phyloP scores from a whole-genome alignment of 495 filamentous ascomycete genomes.

The Pyrenula massariospora region DNA sequence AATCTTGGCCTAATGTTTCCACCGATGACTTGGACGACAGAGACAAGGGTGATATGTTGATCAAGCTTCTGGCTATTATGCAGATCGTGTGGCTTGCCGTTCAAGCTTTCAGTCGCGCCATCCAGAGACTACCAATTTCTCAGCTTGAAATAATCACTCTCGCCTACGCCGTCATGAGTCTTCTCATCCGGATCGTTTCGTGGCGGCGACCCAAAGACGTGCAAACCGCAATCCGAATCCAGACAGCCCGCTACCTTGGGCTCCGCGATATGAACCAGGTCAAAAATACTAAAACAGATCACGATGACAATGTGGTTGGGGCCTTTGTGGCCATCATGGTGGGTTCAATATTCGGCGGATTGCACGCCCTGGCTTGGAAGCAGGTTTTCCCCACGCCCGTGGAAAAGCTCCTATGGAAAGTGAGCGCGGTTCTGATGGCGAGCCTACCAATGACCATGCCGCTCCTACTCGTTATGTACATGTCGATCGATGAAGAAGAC shows the following conservation, averaged over 20 bases:
- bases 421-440: neutral
- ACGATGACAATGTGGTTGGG: neutral
- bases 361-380: conserved; percentile 12
- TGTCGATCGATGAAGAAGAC: neutral
- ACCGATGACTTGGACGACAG: no score
- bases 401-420: conserved; percentile 6
- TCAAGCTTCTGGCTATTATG: conserved; percentile 18
- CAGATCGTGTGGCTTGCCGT: conserved; percentile 18
- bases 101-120: conserved; percentile 12
- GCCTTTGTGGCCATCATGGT: neutral
- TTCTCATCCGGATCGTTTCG: conserved; percentile 5
- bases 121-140: conserved; percentile 7
- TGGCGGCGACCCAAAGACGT: conserved; percentile 6
- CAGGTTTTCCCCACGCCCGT: conserved; percentile 4
- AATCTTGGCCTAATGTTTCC: no score
- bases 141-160: conserved; percentile 19
- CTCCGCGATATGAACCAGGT: neutral
- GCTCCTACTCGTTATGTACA: neutral
- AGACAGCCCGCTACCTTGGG: neutral
- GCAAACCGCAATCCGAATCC: neutral
- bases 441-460: neutral
- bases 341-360: conserved; percentile 3
- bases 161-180: conserved; percentile 15
- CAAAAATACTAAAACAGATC: neutral
- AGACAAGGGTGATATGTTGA: no score